Conservation (phyloP, 805 yeast genomes). For the Cyberlindnera veronae region DNA sequence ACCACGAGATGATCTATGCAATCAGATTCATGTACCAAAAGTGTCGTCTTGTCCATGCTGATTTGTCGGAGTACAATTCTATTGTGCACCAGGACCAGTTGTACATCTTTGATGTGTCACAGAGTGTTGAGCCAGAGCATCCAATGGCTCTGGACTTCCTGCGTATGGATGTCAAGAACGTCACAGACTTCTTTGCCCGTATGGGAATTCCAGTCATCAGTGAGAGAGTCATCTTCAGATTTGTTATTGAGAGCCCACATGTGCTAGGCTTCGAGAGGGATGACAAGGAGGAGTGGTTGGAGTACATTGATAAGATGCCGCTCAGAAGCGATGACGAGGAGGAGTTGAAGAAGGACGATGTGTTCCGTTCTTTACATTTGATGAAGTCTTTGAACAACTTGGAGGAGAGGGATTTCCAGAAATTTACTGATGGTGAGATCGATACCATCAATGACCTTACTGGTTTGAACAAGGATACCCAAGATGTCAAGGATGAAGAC, state of each 20-base stretch:
- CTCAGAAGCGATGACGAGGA: conserved; percentile 48
- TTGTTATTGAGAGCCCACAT: conserved; percentile 51
- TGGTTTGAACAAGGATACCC: conserved; percentile 30
- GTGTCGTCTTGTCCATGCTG: conserved; percentile 94
- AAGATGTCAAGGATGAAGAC: conserved; percentile 26
- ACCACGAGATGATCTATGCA: conserved; percentile 74
- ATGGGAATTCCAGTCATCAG: conserved; percentile 74
- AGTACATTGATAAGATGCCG: conserved; percentile 50
- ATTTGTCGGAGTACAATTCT: conserved; percentile 89
- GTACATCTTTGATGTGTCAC: conserved; percentile 94
- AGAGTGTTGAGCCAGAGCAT: conserved; percentile 96
- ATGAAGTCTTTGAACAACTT: conserved; percentile 78
- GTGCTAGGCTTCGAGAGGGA: conserved; percentile 39
- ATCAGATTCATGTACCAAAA: conserved; percentile 85
- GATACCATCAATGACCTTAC: conserved; percentile 69
- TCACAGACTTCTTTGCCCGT: conserved; percentile 79
- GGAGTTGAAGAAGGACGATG: conserved; percentile 73
- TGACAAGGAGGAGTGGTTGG: conserved; percentile 34
- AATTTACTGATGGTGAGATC: conserved; percentile 75
- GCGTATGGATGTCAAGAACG: conserved; percentile 96
- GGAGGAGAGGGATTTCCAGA: conserved; percentile 86
- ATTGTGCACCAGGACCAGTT: conserved; percentile 76
- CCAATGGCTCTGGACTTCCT: conserved; percentile 94
- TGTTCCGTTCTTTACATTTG: conserved; percentile 76
- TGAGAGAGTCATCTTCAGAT: conserved; percentile 78